Percentiles rank a stretch among this genome's conserved stretches.
phyloP scores from a whole-genome alignment of 2,329 filamentous ascomycete genomes.

The Sarocladiaceae sp. region DNA sequence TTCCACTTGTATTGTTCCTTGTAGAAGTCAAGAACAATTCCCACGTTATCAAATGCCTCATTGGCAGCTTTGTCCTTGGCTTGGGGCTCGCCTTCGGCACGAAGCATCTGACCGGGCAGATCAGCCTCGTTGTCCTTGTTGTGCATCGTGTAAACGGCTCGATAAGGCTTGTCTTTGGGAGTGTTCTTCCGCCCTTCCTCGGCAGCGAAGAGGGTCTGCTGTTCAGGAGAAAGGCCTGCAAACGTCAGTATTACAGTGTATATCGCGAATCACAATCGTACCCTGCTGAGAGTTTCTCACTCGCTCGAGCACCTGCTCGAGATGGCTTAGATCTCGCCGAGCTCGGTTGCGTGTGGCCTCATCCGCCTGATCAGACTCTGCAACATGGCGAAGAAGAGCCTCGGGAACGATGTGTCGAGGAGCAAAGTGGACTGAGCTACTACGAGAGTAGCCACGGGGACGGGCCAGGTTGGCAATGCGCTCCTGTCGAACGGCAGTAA shows the following conservation, averaged over 20 bases:
- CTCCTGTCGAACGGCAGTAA: constrained; percentile 25
- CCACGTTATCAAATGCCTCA: constrained; percentile 44
- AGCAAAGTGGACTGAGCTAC: constrained; percentile 9
- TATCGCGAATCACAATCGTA: constrained; percentile 14
- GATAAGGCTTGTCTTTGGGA: constrained; percentile 25
- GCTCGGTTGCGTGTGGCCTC: constrained; percentile 31
- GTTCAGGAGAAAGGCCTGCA: constrained; percentile 8
- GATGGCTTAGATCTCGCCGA: constrained; percentile 31
- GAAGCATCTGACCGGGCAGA: constrained; percentile 36
- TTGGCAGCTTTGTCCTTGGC: constrained; percentile 37
- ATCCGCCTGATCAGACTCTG: constrained; percentile 30
- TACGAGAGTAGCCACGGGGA: constrained; percentile 22
- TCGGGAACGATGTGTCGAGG: constrained; percentile 31
- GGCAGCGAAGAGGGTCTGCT: constrained; percentile 16
- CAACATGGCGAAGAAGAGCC: constrained; percentile 30
- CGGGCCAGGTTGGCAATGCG: constrained; percentile 27
- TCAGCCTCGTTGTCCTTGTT: constrained; percentile 27
- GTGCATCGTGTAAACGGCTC: constrained; percentile 39
- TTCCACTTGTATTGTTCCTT: constrained; percentile 41
- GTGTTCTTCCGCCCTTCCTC: constrained; percentile 12
- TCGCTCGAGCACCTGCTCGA: constrained; percentile 23
- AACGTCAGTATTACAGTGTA: no score
- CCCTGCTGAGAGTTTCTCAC: constrained; percentile 18
- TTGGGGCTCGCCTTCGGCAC: constrained; percentile 35
- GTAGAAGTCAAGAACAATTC: constrained; percentile 44